These are phyloP conservation scores for Penicillium sp. DNA, from an alignment of 2,329 filamentous ascomycete species.

Conservation along the genomic window DNA sequence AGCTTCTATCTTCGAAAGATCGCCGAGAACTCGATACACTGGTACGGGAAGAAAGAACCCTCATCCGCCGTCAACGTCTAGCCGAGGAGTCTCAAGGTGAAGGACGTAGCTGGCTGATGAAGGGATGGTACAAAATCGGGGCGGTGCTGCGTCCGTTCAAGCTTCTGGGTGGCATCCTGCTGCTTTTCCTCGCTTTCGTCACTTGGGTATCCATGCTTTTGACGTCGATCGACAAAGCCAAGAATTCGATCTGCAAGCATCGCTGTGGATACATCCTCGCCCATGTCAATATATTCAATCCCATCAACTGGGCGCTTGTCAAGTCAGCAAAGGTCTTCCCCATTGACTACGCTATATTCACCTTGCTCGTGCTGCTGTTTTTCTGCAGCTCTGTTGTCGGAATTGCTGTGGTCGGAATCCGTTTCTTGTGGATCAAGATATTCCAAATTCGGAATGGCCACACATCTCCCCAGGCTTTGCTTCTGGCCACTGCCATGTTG, in stretches of 20 bases:
- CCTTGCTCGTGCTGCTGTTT: conserved; percentile 79
- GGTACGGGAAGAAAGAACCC: conserved; percentile 84
- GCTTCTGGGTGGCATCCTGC: conserved; percentile 76
- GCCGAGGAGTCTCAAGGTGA: conserved; percentile 70
- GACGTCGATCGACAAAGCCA: conserved; percentile 93
- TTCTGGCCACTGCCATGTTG: conserved; percentile 87
- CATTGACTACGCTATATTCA: conserved; percentile 87
- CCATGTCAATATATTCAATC: conserved; percentile 89
- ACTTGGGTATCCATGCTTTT: conserved; percentile 93
- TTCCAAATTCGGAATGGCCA: conserved; percentile 89
- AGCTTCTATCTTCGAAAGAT: conserved; percentile 79
- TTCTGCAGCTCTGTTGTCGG: conserved; percentile 88
- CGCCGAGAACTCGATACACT: conserved; percentile 84
- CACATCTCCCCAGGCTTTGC: conserved; percentile 86
- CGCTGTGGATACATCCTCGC: conserved; percentile 91
- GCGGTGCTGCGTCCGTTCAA: conserved; percentile 86
- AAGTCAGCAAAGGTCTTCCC: conserved; percentile 82
- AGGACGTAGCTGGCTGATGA: conserved; percentile 72
- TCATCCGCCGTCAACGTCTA: conserved; percentile 84
- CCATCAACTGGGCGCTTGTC: conserved; percentile 86
- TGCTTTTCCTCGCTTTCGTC: conserved; percentile 73
- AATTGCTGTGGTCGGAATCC: conserved; percentile 83
- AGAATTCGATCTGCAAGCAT: conserved; percentile 88
- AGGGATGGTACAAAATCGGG: conserved; percentile 75
- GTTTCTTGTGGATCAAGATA: conserved; percentile 92